phyloP scores from a whole-genome alignment of 441 rosid genomes.

The Pelargonium australe region DNA sequence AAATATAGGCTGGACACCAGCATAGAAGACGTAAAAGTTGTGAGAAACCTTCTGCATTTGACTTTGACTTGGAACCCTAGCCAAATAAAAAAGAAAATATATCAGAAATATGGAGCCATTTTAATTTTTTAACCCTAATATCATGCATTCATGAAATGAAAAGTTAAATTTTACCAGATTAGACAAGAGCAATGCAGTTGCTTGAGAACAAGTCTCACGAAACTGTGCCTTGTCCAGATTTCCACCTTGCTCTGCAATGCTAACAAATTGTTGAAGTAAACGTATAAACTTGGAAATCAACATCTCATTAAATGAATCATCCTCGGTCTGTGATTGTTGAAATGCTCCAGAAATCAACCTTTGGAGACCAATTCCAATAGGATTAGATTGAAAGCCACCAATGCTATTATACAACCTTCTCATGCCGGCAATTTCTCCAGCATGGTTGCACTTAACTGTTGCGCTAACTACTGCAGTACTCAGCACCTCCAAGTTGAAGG shows the following conservation, averaged over 20 bases:
- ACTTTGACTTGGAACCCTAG: slow-evolving; percentile 66
- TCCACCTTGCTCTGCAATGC: slow-evolving; percentile 80
- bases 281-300: slow-evolving; percentile 71
- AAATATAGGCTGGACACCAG: slow-evolving; percentile 99
- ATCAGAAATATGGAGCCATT: background rate
- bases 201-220: slow-evolving; percentile 89
- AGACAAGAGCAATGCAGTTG: slow-evolving; percentile 88
- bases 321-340: slow-evolving; percentile 62
- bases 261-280: slow-evolving; percentile 91
- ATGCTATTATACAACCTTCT: slow-evolving; percentile 88
- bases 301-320: slow-evolving; percentile 86
- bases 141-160: slow-evolving; percentile 13
- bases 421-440: slow-evolving; percentile 99
- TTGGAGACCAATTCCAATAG: slow-evolving; percentile 58
- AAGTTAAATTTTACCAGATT: slow-evolving; percentile 56
- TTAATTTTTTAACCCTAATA: slow-evolving; percentile 1
- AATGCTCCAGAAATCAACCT: slow-evolving; percentile 88
- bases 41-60: slow-evolving; percentile 80
- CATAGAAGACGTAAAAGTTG: slow-evolving; percentile 94
- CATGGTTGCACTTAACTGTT: slow-evolving; percentile 88
- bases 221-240: slow-evolving; percentile 79
- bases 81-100: slow-evolving; percentile 15
- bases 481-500: slow-evolving; percentile 92
- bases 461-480: slow-evolving; percentile 95
- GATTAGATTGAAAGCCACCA: slow-evolving; percentile 79